These are phyloP conservation scores for Phylloporus sp. DNA, from an alignment of 1,284 basidiomycete species.

Conservation along the genomic window DNA sequence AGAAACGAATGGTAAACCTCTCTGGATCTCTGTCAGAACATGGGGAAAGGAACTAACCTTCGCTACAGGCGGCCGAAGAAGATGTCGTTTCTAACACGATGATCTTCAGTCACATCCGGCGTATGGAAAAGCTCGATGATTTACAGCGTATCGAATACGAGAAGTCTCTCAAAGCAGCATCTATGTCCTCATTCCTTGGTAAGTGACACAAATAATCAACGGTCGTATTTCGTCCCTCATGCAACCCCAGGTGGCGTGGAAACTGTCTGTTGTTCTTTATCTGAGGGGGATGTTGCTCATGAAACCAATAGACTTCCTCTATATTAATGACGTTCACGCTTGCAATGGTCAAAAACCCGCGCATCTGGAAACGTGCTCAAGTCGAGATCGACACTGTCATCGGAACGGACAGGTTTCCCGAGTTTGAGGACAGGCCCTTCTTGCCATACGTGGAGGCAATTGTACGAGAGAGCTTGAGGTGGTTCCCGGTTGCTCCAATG, in stretches of 20 bases:
- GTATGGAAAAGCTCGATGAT: constrained; percentile 14
- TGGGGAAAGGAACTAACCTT: no score
- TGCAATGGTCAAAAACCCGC: constrained; percentile 40
- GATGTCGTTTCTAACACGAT: no score
- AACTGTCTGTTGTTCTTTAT: constrained; percentile 13
- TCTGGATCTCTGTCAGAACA: no score
- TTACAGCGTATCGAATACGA: constrained; percentile 1
- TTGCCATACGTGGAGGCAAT: constrained; percentile 27
- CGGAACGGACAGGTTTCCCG: constrained; percentile 41
- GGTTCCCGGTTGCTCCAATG: constrained; percentile 19
- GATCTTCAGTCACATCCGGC: neutral
- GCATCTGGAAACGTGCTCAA: constrained; percentile 25
- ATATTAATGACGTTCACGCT: constrained; percentile 32
- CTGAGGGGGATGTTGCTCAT: neutral
- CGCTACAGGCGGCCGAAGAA: no score
- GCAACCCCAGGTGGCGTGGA: constrained; percentile 15
- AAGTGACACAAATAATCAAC: neutral
- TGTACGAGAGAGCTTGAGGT: constrained; percentile 40
- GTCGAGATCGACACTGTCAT: constrained; percentile 35
- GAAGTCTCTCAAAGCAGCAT: constrained; percentile 13
- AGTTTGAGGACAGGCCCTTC: constrained; percentile 1
- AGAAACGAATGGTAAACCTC: no score
- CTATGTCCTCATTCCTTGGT: constrained; percentile 15
- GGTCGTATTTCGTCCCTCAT: no score
- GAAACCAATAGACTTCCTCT: neutral